Percentiles rank a stretch among this genome's conserved stretches.
Conservation (phyloP, 371 early-diverging fungal species). For the Actinomucor elegans region DNA sequence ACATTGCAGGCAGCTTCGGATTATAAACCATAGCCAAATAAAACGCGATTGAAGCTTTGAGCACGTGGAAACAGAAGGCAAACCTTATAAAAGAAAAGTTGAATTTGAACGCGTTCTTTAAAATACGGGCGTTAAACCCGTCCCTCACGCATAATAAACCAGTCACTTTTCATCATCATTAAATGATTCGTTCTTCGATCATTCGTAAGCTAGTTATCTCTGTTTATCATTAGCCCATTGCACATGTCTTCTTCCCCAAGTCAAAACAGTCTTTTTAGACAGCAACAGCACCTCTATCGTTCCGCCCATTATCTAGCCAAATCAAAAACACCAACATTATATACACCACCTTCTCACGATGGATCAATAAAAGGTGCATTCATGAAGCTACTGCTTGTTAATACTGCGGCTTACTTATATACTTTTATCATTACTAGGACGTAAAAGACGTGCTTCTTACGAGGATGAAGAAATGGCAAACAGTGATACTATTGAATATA, state of each 20-base stretch:
- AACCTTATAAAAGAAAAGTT: no score
- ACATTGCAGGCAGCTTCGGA: no score
- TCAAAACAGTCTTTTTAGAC: constrained; percentile 35
- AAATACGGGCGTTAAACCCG: no score
- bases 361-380: constrained; percentile 11
- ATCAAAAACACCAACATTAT: constrained; percentile 29
- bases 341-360: constrained; percentile 21
- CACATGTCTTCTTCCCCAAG: constrained; percentile 21
- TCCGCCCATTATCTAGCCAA: constrained; percentile 27
- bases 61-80: no score
- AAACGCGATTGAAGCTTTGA: no score
- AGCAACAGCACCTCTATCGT: constrained; percentile 35
- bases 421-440: constrained; percentile 9
- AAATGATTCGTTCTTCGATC: neutral
- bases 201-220: neutral
- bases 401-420: no score
- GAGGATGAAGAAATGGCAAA: constrained; percentile 29
- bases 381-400: no score
- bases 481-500: neutral
- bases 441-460: constrained; percentile 23
- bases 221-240: neutral
- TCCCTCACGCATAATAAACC: constrained; percentile 2
- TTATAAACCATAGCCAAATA: no score
- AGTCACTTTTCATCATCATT: constrained; percentile 2
- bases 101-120: no score